Evolutionary conservation across 2,329 filamentous ascomycete genomes (phyloP).

Genomic region (Colletotrichum echinochloae): DNA sequence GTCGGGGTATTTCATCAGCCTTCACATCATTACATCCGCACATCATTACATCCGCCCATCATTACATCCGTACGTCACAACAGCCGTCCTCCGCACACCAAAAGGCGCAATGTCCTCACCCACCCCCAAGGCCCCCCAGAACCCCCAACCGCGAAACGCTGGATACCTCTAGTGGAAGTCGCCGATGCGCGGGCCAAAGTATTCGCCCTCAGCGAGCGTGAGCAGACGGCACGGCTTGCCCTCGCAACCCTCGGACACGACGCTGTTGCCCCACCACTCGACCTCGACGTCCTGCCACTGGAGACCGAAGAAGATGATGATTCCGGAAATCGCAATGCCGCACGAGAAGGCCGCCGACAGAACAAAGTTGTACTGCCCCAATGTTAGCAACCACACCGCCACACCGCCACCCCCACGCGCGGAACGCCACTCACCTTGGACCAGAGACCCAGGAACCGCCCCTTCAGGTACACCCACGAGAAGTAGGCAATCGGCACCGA

Average conservation of each 20-base stretch:
- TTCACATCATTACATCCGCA: slow-evolving; percentile 19
- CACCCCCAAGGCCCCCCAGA: slow-evolving; percentile 21
- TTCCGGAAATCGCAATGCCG: slow-evolving; percentile 59
- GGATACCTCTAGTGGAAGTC: slow-evolving; percentile 29
- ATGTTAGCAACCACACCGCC: too few species aligned
- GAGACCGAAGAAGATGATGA: slow-evolving; percentile 62
- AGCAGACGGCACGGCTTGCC: slow-evolving; percentile 44
- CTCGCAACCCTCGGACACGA: slow-evolving; percentile 46
- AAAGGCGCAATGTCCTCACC: slow-evolving; percentile 9
- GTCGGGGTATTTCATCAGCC: slow-evolving; percentile 26
- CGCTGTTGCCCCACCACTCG: slow-evolving; percentile 60
- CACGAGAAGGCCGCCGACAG: slow-evolving; percentile 59
- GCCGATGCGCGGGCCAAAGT: slow-evolving; percentile 48
- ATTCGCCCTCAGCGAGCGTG: slow-evolving; percentile 46
- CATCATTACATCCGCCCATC: slow-evolving; percentile 15
- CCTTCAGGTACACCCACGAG: slow-evolving; percentile 61
- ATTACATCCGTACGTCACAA: too few species aligned
- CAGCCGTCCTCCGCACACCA: neutral
- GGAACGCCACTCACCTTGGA: slow-evolving; percentile 62
- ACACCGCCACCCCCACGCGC: too few species aligned
- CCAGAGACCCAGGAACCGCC: slow-evolving; percentile 61
- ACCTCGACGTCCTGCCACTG: slow-evolving; percentile 53
- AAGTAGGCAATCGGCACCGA: slow-evolving; percentile 60
- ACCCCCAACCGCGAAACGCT: neutral
- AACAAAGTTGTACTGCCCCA: slow-evolving; percentile 58